Base-by-base conservation (phyloP, 768 basidiomycete genomes). In the Goffeauzyma gilvescens region DNA sequence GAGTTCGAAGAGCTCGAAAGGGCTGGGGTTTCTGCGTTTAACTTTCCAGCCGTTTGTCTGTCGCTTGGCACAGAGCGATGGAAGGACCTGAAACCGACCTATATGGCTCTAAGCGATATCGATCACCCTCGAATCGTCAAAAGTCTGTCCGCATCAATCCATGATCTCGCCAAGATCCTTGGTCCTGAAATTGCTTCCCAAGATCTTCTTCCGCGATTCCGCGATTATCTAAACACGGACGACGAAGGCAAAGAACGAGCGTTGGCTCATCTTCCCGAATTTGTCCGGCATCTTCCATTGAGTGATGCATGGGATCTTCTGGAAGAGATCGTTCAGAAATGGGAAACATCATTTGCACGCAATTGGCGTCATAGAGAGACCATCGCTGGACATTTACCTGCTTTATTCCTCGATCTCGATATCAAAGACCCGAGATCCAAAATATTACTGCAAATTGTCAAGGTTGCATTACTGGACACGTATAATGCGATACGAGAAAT, bases 401-500 rank as follows among this genome's bases (percentile, higher is more conserved):
- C 65, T 0, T 17, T 69, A 84, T 49, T 63, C 58, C 10, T 48
- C n/a, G 41, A 42, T 7, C 17, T 43, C n/a, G 24, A 26, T 9
- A 17, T 71, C 12, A 68, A 66, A 13, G 57, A 63, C 17, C 65
- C 70, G 14, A 63, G 67, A 20, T 65, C 69, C 25, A 65, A 66
- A n/a, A 57, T 68, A 13, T 58, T 82, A n/a, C 59, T 70, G 32
- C 64, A 62, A 33, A 65, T 89, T 24, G 61, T 83, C 43, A 63
- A 65, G 46, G 68, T 66, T 44, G 81, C 76, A 0, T 65, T 90
- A 31, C 72, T 74, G 49, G 89, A 93, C 55, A 66, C 65, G 14
- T 81, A 83, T 41, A 79, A 84, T n/a, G 76, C 79, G 26, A 85
- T 96, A 4, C 68, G 89, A 41, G 81, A 84, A 54, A 72, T 75